These are phyloP conservation scores for Discostella stelligeroides DNA, from an alignment of 108 stramenopile genomes.

Conservation along the genomic window DNA sequence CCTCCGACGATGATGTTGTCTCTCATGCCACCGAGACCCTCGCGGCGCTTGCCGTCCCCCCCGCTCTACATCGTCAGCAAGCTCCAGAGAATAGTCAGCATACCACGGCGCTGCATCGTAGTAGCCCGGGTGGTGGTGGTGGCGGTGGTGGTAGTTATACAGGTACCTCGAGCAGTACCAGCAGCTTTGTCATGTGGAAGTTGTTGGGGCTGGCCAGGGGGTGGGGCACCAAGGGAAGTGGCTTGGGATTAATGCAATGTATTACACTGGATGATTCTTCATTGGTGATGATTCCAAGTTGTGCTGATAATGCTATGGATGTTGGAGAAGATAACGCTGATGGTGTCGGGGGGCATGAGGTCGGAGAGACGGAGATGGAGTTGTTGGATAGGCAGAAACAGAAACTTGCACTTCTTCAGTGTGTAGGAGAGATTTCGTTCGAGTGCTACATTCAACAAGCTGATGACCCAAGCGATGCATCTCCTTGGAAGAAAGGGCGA, in stretches of 20 bases:
- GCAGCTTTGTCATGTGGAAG: slow-evolving; percentile 53
- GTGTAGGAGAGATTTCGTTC: slow-evolving; percentile 27
- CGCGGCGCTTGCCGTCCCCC: slow-evolving; percentile 68
- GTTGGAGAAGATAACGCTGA: slow-evolving; percentile 44
- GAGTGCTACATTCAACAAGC: slow-evolving; percentile 7
- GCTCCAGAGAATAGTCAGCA: slow-evolving; percentile 77
- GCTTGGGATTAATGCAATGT: slow-evolving; percentile 78
- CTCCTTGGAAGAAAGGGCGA: not conserved
- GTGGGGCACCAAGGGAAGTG: slow-evolving; percentile 85
- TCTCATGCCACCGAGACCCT: slow-evolving; percentile 63
- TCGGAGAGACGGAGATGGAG: slow-evolving; percentile 4
- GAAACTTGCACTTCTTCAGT: not conserved
- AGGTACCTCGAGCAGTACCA: slow-evolving; percentile 7
- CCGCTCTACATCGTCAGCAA: slow-evolving; percentile 85
- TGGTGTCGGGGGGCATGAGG: not conserved
- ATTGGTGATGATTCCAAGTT: slow-evolving; percentile 47
- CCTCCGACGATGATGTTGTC: slow-evolving; percentile 68
- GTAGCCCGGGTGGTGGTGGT: slow-evolving; percentile 9
- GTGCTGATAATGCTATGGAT: slow-evolving; percentile 40
- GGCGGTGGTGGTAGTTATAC: slow-evolving; percentile 1
- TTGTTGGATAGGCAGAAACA: not conserved
- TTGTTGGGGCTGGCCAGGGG: slow-evolving; percentile 79
- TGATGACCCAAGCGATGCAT: not conserved
- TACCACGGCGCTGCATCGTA: slow-evolving; percentile 62
- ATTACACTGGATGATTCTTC: slow-evolving; percentile 63